phyloP scores from a whole-genome alignment of 225 moss, liverwort and hornwort genomes.

The Ulota crispa region DNA sequence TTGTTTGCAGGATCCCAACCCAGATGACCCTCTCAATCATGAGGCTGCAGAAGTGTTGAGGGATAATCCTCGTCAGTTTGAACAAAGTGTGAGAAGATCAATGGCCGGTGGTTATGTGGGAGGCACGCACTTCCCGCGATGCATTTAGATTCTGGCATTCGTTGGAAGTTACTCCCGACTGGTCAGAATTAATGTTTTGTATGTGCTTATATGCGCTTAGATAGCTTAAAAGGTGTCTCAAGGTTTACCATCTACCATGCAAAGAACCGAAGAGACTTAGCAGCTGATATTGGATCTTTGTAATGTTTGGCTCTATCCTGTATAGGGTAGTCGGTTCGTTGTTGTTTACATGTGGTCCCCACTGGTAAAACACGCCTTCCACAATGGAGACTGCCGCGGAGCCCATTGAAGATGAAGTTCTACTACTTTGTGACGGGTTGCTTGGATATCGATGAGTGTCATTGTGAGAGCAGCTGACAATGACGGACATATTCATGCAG shows the following conservation, averaged over 20 bases:
- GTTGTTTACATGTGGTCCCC: conserved; percentile 29
- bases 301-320: conserved; percentile 17
- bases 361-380: conserved; percentile 9
- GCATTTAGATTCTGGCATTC: conserved; percentile 44
- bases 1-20: conserved; percentile 82
- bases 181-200: conserved; percentile 31
- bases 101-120: conserved; percentile 94
- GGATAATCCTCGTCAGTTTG: conserved; percentile 94
- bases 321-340: conserved; percentile 25
- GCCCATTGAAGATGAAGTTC: conserved; percentile 14
- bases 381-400: conserved; percentile 6
- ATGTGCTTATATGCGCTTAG: conserved; percentile 33
- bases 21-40: conserved; percentile 98
- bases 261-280: conserved; percentile 18
- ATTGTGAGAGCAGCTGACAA: conserved; percentile 7
- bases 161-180: conserved; percentile 32
- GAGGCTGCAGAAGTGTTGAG: conserved; percentile 96
- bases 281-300: conserved; percentile 20
- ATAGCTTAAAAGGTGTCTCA: conserved; percentile 29
- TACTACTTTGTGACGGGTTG: not conserved
- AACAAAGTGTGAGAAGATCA: conserved; percentile 88
- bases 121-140: conserved; percentile 92
- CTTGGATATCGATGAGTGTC: conserved; percentile 19
- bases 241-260: conserved; percentile 34
- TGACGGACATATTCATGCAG: conserved; percentile 24